Evolutionary conservation across 495 filamentous ascomycete genomes (phyloP).

Genomic region (Aspergillus diversus): DNA sequence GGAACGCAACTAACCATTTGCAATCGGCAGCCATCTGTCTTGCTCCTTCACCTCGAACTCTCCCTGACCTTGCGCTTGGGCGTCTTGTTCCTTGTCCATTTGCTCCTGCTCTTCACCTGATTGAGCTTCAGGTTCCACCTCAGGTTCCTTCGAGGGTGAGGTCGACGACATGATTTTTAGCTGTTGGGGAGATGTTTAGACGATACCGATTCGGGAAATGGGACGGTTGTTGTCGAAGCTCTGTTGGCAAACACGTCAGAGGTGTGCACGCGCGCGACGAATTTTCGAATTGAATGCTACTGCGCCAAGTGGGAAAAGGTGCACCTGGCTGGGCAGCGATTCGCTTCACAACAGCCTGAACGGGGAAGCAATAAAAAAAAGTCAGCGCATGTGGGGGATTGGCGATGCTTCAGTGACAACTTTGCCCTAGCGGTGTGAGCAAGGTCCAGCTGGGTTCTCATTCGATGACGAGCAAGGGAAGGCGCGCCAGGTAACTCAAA

Average conservation of each 20-base stretch:
- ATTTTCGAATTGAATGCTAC: constrained; percentile 32
- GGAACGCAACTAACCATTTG: constrained; percentile 89
- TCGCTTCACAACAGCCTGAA: constrained; percentile 49
- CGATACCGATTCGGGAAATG: constrained; percentile 35
- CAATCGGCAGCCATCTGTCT: constrained; percentile 99
- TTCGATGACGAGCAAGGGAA: constrained; percentile 29
- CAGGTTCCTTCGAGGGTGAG: constrained; percentile 80
- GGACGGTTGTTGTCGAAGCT: constrained; percentile 37
- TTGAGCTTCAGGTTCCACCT: constrained; percentile 89
- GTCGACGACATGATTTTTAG: constrained; percentile 90
- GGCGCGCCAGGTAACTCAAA: constrained; percentile 22
- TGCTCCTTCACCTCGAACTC: constrained; percentile 99
- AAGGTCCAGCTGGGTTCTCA: constrained; percentile 26
- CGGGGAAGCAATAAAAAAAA: constrained; percentile 24
- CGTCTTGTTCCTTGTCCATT: constrained; percentile 71
- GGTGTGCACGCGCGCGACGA: constrained; percentile 36
- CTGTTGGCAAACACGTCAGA: constrained; percentile 58
- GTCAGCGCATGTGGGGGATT: constrained; percentile 43
- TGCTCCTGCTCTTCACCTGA: constrained; percentile 84
- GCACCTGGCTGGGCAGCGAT: constrained; percentile 49
- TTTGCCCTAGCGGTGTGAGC: constrained; percentile 42
- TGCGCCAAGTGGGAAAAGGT: constrained; percentile 31
- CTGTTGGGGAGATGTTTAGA: constrained; percentile 33
- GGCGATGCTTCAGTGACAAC: constrained; percentile 38
- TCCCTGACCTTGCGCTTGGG: constrained; percentile 62